Evolutionary conservation across 192 early-diverging fungal species (phyloP).

Genomic region (Gigaspora rosea): DNA sequence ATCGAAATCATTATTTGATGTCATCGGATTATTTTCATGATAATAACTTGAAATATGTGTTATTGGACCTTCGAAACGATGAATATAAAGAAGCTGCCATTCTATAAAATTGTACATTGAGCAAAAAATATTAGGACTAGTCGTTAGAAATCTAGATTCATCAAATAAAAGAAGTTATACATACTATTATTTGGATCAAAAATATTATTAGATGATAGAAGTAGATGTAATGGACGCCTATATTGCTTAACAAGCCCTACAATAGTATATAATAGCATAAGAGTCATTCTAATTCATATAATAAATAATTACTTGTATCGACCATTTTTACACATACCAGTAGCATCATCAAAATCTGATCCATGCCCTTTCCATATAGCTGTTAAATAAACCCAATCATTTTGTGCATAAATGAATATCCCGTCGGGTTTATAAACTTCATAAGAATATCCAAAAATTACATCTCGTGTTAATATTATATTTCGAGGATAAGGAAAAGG

Average conservation of each 20-base stretch:
- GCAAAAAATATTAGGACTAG: background rate
- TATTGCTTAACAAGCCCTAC: conserved; percentile 21
- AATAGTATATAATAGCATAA: background rate
- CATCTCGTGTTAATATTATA: conserved; percentile 7
- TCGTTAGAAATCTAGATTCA: no score
- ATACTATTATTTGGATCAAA: conserved; percentile 3
- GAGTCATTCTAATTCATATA: background rate
- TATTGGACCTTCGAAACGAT: conserved; percentile 19
- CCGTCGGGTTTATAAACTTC: background rate
- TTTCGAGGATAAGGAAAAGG: background rate
- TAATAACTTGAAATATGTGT: conserved; percentile 22
- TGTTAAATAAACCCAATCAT: conserved; percentile 29
- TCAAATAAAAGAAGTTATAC: background rate
- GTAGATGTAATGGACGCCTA: background rate
- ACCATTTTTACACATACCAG: background rate
- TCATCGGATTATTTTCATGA: background rate
- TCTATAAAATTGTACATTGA: background rate
- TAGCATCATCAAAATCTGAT: background rate
- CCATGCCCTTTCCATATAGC: conserved; percentile 26
- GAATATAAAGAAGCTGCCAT: conserved; percentile 23
- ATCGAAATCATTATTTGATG: background rate
- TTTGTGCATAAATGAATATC: background rate
- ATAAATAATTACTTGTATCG: background rate
- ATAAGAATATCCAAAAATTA: background rate
- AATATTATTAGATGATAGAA: background rate